Evolutionary conservation across 345 rosid genomes (phyloP).

Genomic region (Sisymbrium altissimum): DNA sequence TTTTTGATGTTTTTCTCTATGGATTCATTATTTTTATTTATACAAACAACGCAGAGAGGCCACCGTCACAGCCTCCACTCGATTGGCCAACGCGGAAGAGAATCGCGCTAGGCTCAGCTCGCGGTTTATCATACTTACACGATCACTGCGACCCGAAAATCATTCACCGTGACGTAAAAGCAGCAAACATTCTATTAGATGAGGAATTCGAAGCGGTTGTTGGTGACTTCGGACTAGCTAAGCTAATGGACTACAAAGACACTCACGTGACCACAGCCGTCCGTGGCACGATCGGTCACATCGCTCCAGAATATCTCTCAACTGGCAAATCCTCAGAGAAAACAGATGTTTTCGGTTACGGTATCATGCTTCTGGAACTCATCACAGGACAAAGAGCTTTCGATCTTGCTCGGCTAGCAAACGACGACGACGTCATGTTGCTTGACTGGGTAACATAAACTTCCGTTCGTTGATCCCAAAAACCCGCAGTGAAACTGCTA

Average conservation of each 20-base stretch:
- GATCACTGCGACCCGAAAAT: slow-evolving; percentile 98
- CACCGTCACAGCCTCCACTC: slow-evolving; percentile 78
- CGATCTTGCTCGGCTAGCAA: slow-evolving; percentile 95
- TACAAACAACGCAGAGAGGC: slow-evolving; percentile 55
- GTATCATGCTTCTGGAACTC: slow-evolving; percentile 93
- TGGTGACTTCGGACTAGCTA: slow-evolving; percentile 95
- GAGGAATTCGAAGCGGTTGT: slow-evolving; percentile 98
- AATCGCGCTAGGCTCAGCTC: slow-evolving; percentile 92
- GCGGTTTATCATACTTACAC: slow-evolving; percentile 92
- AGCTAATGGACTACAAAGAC: slow-evolving; percentile 98
- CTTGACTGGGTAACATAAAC: slow-evolving; percentile 83
- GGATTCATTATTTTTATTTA: neutral
- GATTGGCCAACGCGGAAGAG: slow-evolving; percentile 86
- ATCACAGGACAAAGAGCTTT: slow-evolving; percentile 97
- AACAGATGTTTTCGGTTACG: slow-evolving; percentile 95
- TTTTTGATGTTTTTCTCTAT: neutral
- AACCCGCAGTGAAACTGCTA: neutral
- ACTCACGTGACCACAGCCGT: slow-evolving; percentile 98
- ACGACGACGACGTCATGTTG: slow-evolving; percentile 94
- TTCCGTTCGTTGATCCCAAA: neutral
- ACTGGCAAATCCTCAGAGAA: slow-evolving; percentile 97
- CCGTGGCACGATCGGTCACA: slow-evolving; percentile 95
- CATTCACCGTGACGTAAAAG: slow-evolving; percentile 98
- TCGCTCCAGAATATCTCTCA: slow-evolving; percentile 94
- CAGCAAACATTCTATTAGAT: slow-evolving; percentile 90